phyloP scores from a whole-genome alignment of 306 rosid genomes.

The Sophora flavescens region DNA sequence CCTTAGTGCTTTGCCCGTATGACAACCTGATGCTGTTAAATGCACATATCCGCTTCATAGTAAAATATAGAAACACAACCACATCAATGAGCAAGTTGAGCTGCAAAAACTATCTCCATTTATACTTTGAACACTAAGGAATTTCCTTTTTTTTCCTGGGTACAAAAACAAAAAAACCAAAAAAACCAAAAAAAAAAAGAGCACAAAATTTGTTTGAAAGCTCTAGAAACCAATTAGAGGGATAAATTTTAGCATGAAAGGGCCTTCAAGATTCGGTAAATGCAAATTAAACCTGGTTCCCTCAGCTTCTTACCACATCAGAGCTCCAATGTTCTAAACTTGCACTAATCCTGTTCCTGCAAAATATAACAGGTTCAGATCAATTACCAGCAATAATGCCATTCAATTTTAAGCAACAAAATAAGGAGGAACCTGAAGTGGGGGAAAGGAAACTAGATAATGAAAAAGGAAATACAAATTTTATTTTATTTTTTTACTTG shows the following conservation, averaged over 20 bases:
- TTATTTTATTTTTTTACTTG: neutral
- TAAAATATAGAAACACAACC: constrained; percentile 17
- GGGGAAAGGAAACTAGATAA: neutral
- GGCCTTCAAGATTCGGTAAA: constrained; percentile 45
- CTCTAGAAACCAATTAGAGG: constrained; percentile 53
- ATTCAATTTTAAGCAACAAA: constrained; percentile 25
- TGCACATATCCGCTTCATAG: neutral
- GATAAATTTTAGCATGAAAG: constrained; percentile 41
- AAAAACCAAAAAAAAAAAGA: neutral
- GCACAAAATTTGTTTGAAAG: constrained; percentile 31
- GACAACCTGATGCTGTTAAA: constrained; percentile 29
- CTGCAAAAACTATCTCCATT: constrained; percentile 42
- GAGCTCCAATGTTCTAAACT: constrained; percentile 24
- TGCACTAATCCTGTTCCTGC: constrained; percentile 59
- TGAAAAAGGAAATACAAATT: neutral
- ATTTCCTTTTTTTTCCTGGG: constrained; percentile 37
- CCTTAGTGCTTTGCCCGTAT: constrained; percentile 8
- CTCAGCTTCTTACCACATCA: constrained; percentile 37
- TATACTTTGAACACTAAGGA: constrained; percentile 34
- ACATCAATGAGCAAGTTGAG: constrained; percentile 39
- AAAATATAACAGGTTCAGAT: constrained; percentile 36
- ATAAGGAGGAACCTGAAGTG: neutral
- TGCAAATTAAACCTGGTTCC: constrained; percentile 52
- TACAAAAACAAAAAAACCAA: neutral
- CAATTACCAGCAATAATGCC: constrained; percentile 28